phyloP scores from a whole-genome alignment of 164 flowering plant genomes.

The Liquidambar formosana region DNA sequence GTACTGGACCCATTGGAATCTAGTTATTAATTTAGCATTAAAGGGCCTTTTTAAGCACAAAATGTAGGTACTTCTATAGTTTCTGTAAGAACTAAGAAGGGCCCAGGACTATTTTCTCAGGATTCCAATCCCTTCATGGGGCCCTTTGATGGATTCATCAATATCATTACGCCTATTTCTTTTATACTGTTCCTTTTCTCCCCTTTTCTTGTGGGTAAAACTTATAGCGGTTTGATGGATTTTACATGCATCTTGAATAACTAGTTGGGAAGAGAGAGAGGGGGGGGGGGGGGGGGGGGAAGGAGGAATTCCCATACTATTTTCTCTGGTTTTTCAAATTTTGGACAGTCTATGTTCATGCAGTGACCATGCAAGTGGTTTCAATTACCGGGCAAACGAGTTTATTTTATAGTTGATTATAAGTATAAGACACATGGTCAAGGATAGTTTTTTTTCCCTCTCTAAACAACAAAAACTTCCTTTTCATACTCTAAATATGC shows the following conservation, averaged over 20 bases:
- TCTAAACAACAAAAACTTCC: not conserved
- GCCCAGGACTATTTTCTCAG: not conserved
- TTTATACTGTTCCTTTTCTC: not conserved
- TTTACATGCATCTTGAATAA: not conserved
- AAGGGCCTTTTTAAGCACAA: not conserved
- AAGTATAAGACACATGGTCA: too few species aligned
- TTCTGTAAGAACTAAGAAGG: slow-evolving; percentile 1
- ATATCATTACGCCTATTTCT: not conserved
- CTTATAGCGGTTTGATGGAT: not conserved
- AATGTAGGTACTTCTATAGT: not conserved
- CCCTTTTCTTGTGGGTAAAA: not conserved
- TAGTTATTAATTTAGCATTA: not conserved
- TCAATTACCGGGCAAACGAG: too few species aligned
- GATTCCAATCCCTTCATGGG: not conserved
- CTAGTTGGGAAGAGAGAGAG: not conserved
- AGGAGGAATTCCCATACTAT: not conserved
- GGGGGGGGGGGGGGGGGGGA: too few species aligned
- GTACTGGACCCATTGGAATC: slow-evolving; percentile 13
- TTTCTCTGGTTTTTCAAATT: not conserved
- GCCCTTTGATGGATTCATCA: not conserved
- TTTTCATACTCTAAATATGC: not conserved
- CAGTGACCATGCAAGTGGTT: too few species aligned
- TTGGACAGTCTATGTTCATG: too few species aligned
- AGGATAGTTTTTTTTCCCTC: too few species aligned
- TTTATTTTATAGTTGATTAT: too few species aligned